These are phyloP conservation scores for Talinum fruticosum DNA, from an alignment of 148 eudicot genomes.

Conservation along the genomic window DNA sequence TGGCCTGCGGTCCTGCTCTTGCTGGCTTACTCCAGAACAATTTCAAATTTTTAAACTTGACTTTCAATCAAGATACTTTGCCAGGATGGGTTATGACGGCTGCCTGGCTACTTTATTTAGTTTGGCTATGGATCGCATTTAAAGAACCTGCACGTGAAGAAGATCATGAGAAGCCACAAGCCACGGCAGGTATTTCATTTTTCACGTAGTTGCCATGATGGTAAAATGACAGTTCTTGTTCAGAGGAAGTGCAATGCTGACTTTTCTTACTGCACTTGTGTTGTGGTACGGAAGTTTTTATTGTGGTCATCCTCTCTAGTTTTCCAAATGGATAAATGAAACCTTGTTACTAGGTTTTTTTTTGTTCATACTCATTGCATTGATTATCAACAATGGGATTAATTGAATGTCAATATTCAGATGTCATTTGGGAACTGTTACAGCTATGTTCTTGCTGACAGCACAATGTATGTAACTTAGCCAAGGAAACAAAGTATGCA, in stretches of 20 bases:
- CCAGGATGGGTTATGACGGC: conserved; percentile 49
- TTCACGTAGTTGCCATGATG: too few species aligned
- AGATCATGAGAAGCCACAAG: conserved; percentile 27
- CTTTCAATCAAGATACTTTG: conserved; percentile 37
- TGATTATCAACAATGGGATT: not conserved
- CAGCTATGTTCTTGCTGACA: not conserved
- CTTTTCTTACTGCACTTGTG: too few species aligned
- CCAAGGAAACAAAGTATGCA: not conserved
- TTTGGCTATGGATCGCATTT: conserved; percentile 36
- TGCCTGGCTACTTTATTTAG: conserved; percentile 38
- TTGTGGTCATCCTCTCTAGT: not conserved
- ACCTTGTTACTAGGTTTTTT: not conserved
- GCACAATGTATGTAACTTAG: not conserved
- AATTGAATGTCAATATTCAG: not conserved
- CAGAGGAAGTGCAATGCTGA: too few species aligned
- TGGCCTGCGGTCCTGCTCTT: conserved; percentile 28
- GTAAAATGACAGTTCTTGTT: too few species aligned
- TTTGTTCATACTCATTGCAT: not conserved
- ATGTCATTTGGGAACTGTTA: not conserved
- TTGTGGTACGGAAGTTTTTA: not conserved
- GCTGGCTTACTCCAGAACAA: conserved; percentile 39
- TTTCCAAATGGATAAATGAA: not conserved
- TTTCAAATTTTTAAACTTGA: conserved; percentile 31
- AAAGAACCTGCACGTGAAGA: conserved; percentile 42
- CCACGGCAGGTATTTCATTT: conserved; percentile 45